Evolutionary conservation across 1,139 yeast genomes (phyloP).

Genomic region (Candida sojae): DNA sequence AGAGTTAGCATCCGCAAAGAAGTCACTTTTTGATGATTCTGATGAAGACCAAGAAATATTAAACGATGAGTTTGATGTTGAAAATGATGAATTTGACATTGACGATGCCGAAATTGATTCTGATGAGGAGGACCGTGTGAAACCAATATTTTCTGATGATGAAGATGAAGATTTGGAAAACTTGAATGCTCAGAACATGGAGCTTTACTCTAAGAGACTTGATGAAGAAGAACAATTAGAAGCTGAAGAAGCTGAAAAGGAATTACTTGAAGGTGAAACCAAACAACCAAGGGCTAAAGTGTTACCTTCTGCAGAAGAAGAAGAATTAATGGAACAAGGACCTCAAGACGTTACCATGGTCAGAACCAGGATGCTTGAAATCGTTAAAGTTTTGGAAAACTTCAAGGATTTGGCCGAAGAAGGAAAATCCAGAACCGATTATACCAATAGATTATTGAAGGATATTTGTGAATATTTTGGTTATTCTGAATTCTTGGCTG

Average conservation of each 20-base stretch:
- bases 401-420: constrained; percentile 83
- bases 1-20: constrained; percentile 65
- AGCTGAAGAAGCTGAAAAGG: constrained; percentile 78
- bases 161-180: constrained; percentile 72
- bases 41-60: constrained; percentile 24
- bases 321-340: constrained; percentile 47
- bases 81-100: constrained; percentile 59
- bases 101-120: constrained; percentile 57
- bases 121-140: constrained; percentile 56
- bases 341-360: constrained; percentile 79
- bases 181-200: constrained; percentile 86
- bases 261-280: constrained; percentile 59
- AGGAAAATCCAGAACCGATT: constrained; percentile 83
- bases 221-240: constrained; percentile 75
- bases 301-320: constrained; percentile 60
- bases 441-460: constrained; percentile 69
- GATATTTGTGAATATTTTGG: constrained; percentile 96
- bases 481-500: constrained; percentile 93
- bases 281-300: constrained; percentile 72
- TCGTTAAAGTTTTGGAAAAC: constrained; percentile 93
- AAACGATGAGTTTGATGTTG: constrained; percentile 34
- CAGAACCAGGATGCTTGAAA: constrained; percentile 93
- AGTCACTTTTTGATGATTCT: constrained; percentile 78
- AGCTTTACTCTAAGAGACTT: constrained; percentile 66
- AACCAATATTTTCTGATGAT: constrained; percentile 85